Evolutionary conservation across 495 filamentous ascomycete species (phyloP), one percentile per base, ranked within the genome.

Genomic region (Jackrogersella minutella): DNA sequence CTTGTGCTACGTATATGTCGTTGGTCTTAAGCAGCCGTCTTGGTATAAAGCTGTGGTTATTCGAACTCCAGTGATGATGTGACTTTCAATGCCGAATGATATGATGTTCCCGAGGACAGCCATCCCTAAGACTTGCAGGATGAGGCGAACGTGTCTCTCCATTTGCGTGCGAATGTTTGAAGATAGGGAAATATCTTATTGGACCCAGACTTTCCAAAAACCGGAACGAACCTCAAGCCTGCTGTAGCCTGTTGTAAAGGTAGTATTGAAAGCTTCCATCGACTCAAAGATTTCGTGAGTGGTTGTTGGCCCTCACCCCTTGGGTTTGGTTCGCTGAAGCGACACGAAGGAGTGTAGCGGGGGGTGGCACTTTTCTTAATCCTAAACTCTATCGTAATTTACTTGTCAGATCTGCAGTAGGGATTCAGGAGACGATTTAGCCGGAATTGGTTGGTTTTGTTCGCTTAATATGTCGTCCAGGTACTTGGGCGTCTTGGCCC

Each of bases 351-450:
- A 59, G 33, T 58, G 36, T 11, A 65, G 62, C 67, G 67, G 67
- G 62, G 52, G 67, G 67, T 14, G 13, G 36, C 37, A n/a, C n/a
- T n/a, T 60, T 66, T 70, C 57, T 70, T 26, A 70, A 70, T 62
- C 47, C 67, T 66, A 70, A 70, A 70, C 67, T 66, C 57, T 58
- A 62, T 70, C 62, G 62, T 70, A 65, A 62, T 62, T 50, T 58
- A 54, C 58, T 62, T 66, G 67, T 70, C 62, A 70, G 67, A 70
- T 70, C 62, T 66, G 57, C 67, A 26, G 30, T 62, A 70, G 67
- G 67, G 67, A 70, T 70, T 34, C n/a, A 41, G 19, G 61, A 22
- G 43, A 8, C 30, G 46, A 62, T 70, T 70, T 70, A 70, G 57
- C 67, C 67, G 62, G 67, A 66, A 39, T 61, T 50, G 67, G 62